Base-by-base conservation (phyloP, 305 asterid genomes). In the Fraxinus greggii region DNA sequence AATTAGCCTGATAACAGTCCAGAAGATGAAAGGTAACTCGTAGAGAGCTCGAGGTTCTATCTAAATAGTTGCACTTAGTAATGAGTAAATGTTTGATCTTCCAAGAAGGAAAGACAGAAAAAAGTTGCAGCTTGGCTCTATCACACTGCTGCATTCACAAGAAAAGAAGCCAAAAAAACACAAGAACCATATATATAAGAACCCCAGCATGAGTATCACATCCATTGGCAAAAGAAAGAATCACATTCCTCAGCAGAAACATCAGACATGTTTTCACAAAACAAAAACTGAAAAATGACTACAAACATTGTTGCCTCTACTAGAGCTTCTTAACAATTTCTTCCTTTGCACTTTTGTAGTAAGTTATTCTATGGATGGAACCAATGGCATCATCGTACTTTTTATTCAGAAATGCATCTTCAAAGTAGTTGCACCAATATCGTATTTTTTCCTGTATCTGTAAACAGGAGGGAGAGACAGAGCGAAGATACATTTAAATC, bases 261-360 rank as follows among this genome's bases (percentile, higher is more conserved):
- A 23, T 51, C 61, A 51, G 61, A 51, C 63, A 51, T n/a, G 63
- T 63, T 24, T 24, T 63, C 10, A 10, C 72, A 9, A 7, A 63
- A 24, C 72, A 24, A 24, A 56, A 56, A 6, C 28, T 56, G 28
- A 56, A 56, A 56, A 56, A 21, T 56, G 67, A 56, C 28, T 7
- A 56, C 1, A 56, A 23, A 9, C 33, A 9, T 24, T 56, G 67
- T 24, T 63, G 75, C 40, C 75, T 28, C 42, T 31, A 81, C 79
- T 83, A 94, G 76, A 91, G 97, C 88, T 96, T 96, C 91, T 90
- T 94, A 38, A 91, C 85, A 33, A 96, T 88, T 84, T 96, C 99
- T 86, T 94, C 99, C 75, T 80, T 85, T 80, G 98, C 90, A 23
- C 98, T 95, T 84, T 69, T 89, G 91, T 93, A 96, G 88, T 96